Percentiles rank a stretch among this genome's conserved stretches.
These are phyloP conservation scores for Arthrocladium fulminans DNA, from an alignment of 2,329 filamentous ascomycete genomes.

Conservation along the genomic window DNA sequence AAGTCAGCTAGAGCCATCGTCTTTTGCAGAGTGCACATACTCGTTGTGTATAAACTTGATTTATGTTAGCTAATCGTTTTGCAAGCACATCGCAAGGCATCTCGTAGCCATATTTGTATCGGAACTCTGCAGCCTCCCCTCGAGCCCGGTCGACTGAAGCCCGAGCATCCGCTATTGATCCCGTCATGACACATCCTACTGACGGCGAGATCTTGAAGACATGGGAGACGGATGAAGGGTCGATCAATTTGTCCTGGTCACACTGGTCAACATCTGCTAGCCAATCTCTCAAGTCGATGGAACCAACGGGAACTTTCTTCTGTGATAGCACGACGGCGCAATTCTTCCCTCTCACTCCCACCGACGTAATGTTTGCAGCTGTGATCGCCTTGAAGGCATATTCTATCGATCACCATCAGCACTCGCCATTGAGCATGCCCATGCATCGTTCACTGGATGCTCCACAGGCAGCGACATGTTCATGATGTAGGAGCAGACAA, in stretches of 20 bases:
- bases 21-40: constrained; percentile 43
- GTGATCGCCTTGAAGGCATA: constrained; percentile 99
- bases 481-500: neutral
- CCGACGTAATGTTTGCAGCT: constrained; percentile 95
- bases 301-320: constrained; percentile 95
- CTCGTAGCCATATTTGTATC: constrained; percentile 98
- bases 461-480: neutral
- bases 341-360: constrained; percentile 91
- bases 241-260: constrained; percentile 90
- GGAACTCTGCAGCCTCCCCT: constrained; percentile 93
- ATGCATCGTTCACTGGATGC: neutral
- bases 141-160: constrained; percentile 87
- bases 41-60: constrained; percentile 96
- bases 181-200: constrained; percentile 96
- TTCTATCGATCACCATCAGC: constrained; percentile 49
- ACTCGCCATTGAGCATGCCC: neutral
- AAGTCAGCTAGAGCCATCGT: neutral
- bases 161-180: constrained; percentile 93
- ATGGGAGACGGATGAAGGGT: constrained; percentile 91
- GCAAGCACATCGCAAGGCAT: constrained; percentile 97
- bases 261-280: constrained; percentile 13
- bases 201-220: constrained; percentile 95
- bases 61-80: constrained; percentile 97
- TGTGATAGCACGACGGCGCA: constrained; percentile 96
- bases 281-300: neutral